Base-by-base conservation (phyloP, 257 asterid species). In the Fraxinus quadrangulata region DNA sequence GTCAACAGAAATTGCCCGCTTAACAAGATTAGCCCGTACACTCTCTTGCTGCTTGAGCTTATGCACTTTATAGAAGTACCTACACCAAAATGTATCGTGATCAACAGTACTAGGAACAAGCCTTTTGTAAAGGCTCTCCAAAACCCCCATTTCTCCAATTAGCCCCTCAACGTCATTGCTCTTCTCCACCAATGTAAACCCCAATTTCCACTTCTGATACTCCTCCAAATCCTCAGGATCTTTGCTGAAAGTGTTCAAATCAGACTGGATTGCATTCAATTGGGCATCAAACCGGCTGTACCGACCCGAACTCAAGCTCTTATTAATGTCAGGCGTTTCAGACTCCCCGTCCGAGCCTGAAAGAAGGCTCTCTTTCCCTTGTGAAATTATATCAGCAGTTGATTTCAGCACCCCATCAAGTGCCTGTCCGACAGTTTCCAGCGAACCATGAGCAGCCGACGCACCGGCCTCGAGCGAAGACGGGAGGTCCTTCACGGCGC, bases 401-500 rank as follows among this genome's bases (percentile, higher is more conserved):
- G 98, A 90, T 81, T 90, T 92, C 77, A 92, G 74, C 31, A 90
- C 91, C 2, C 90, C 92, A 12, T 88, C 90, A 16, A 86, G 72
- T 13, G 83, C 82, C 8, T 71, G 75, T 7, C 72, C 71, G 0
- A 79, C 86, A 10, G 86, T 72, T 66, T 77, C 94, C 39, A 89
- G 78, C 14, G 89, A 90, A 71, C 89, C 95, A 0, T 91, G 93
- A 11, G 96, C 93, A 16, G 87, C 92, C 21, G 94, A 85, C 7
- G 93, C 85, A 6, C 96, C 90, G 8, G 91, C 94, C 83, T 93
- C 98, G 77, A 94, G 78, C 72, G 97, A 89, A n/a, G 97, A 89
- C n/a, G 98, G 98, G 63, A 94, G 92, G 56, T 92, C 97, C 87
- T 90, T 91, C 82, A 91, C 97, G 45, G 97, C 97, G n/a, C 94